phyloP scores from a whole-genome alignment of 1,139 yeast species.

The Yamadazyma dushanensis region DNA sequence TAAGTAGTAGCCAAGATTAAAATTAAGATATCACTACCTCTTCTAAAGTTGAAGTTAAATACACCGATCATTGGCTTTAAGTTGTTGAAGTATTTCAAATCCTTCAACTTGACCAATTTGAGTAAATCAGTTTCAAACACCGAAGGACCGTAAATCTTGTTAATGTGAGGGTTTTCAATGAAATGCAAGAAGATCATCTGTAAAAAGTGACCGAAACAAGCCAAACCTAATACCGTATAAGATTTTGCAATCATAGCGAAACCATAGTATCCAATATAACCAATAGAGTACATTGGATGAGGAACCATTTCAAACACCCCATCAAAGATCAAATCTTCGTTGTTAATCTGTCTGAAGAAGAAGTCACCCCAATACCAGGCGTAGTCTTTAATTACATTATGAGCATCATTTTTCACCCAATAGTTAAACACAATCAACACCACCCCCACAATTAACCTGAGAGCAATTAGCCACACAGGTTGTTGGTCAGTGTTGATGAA shows the following conservation, averaged over 20 bases:
- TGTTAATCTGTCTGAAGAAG: conserved; percentile 75
- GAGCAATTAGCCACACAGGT: conserved; percentile 32
- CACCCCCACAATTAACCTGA: conserved; percentile 45
- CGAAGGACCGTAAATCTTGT: conserved; percentile 66
- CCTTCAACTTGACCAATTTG: conserved; percentile 41
- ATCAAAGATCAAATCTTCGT: conserved; percentile 78
- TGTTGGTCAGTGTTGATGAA: conserved; percentile 32
- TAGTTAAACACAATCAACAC: conserved; percentile 66
- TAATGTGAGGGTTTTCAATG: conserved; percentile 88
- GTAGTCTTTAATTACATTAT: conserved; percentile 83
- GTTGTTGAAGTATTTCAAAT: conserved; percentile 46
- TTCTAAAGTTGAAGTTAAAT: conserved; percentile 63
- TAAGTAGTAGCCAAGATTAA: conserved; percentile 47
- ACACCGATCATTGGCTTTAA: conserved; percentile 64
- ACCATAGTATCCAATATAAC: conserved; percentile 87
- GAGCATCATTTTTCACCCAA: conserved; percentile 90
- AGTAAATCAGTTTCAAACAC: conserved; percentile 37
- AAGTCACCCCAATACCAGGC: conserved; percentile 98
- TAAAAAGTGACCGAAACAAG: conserved; percentile 73
- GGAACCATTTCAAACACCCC: conserved; percentile 93
- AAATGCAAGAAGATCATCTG: conserved; percentile 77
- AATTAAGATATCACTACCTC: conserved; percentile 66
- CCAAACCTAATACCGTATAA: conserved; percentile 68
- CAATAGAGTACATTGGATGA: conserved; percentile 92
- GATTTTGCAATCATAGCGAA: conserved; percentile 78